A percentile compares a stretch with the other conserved stretches of the same genome.
Conservation (phyloP, 73 alveolate genomes). For the Stentor coeruleus region DNA sequence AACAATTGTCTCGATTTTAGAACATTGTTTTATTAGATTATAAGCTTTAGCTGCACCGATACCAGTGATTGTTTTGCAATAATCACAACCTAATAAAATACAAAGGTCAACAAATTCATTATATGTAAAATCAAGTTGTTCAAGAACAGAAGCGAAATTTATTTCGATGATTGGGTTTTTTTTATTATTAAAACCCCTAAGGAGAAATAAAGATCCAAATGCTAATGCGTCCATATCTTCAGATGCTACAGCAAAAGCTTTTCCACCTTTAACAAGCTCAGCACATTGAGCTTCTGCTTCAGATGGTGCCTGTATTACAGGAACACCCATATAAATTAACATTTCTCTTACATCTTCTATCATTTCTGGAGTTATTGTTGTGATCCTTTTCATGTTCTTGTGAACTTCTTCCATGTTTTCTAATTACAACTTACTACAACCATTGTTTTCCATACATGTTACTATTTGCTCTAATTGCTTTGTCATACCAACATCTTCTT, state of each 20-base stretch:
- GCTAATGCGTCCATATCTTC: constrained; percentile 96
- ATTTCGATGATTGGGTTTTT: constrained; percentile 84
- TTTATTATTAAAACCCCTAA: constrained; percentile 78
- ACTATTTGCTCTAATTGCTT: constrained; percentile 10
- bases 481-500: constrained; percentile 25
- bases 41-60: constrained; percentile 83
- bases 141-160: constrained; percentile 59
- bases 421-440: not conserved
- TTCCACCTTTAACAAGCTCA: constrained; percentile 68
- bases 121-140: constrained; percentile 61
- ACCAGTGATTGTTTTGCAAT: constrained; percentile 63
- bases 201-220: constrained; percentile 70
- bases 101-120: constrained; percentile 92
- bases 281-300: constrained; percentile 97
- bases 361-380: constrained; percentile 74
- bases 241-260: constrained; percentile 80
- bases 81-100: constrained; percentile 85
- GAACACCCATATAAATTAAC: constrained; percentile 74
- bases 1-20: constrained; percentile 67
- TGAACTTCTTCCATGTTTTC: constrained; percentile 80
- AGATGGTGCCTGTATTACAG: constrained; percentile 88
- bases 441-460: not conserved
- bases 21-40: constrained; percentile 58
- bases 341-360: constrained; percentile 85
- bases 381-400: constrained; percentile 67